Conservation (phyloP, 1,284 basidiomycete species). For the Athelia psychrophila region DNA sequence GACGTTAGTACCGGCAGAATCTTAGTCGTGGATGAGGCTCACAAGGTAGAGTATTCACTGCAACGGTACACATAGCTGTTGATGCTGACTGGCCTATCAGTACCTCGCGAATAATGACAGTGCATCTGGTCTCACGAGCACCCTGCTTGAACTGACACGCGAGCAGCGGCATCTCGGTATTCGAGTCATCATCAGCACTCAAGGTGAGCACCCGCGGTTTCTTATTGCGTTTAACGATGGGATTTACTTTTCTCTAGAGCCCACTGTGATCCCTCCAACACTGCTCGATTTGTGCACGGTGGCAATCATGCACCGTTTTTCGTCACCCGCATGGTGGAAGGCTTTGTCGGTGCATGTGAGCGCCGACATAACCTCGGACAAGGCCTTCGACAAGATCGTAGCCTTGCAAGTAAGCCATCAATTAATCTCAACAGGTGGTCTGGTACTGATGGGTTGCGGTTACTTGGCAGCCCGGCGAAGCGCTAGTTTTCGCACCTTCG, state of each 20-base stretch:
- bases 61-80: slow-evolving; percentile 43
- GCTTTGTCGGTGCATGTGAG: slow-evolving; percentile 67
- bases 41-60: slow-evolving; percentile 51
- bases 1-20: slow-evolving; percentile 65
- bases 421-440: no score
- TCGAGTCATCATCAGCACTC: slow-evolving; percentile 71
- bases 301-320: slow-evolving; percentile 66
- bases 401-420: slow-evolving; percentile 46
- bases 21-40: slow-evolving; percentile 71
- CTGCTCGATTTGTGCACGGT: slow-evolving; percentile 67
- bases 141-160: slow-evolving; percentile 56
- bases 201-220: slow-evolving; percentile 52
- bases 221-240: not conserved
- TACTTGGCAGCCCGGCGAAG: not conserved
- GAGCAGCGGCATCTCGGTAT: slow-evolving; percentile 73
- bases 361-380: slow-evolving; percentile 50
- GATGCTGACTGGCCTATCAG: slow-evolving; percentile 47
- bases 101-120: slow-evolving; percentile 51
- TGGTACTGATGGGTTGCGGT: no score
- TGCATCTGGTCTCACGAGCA: slow-evolving; percentile 52
- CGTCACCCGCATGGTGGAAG: slow-evolving; percentile 71
- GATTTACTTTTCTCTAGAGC: slow-evolving; percentile 43
- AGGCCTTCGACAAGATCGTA: slow-evolving; percentile 66
- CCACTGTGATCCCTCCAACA: slow-evolving; percentile 66
- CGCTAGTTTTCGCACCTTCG: not conserved